Evolutionary conservation across 164 flowering plant species (phyloP), one percentile per base, ranked within the genome.

Genomic region (Annona cherimola): DNA sequence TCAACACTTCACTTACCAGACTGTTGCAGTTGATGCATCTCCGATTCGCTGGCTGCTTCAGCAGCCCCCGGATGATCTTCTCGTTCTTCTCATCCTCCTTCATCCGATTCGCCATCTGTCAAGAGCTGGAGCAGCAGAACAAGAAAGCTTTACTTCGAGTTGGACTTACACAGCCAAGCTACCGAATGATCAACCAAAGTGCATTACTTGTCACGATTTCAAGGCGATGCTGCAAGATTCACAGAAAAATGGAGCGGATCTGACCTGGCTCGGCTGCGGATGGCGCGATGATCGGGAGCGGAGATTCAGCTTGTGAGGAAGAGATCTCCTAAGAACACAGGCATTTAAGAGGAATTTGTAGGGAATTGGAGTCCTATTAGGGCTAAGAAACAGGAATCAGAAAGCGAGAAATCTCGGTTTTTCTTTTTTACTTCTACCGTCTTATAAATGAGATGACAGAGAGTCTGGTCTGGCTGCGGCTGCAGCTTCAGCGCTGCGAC

Each of bases 31-130:
- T 94, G 71, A 92, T 88, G 73, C 98, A 94, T 76, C 87, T 82
- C 20, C 90, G 86, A 81, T 94, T 94, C 43, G 79, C 88, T 0
- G 91, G 85, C 26, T 84, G 90, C 70, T 92, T 94, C 45, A 90
- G 85, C 71, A 94, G 93, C 73, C 88, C 85, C 11, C 99, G 86
- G 70, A 95, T 95, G 68, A 83, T 82, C 74, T 86, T 84, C 83
- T 95, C 99, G 62, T 91, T 90, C 74, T 84, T 93, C 82, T 95
- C 98, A 35, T 92, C 98, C 66, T 94, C 98, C 82, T 87, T 94
- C 79, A 87, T 12, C 70, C 94, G 82, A 84, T 62, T 91, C 43
- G 93, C 92, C 99, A 95, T 95, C 74, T 16, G 1, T 7, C 57
- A 8, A 11, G 18, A 50, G 57, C 57, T 50, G 57, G 57, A 50